Base-by-base conservation (phyloP, 179 eudicot species). In the Spinacia oleracea region DNA sequence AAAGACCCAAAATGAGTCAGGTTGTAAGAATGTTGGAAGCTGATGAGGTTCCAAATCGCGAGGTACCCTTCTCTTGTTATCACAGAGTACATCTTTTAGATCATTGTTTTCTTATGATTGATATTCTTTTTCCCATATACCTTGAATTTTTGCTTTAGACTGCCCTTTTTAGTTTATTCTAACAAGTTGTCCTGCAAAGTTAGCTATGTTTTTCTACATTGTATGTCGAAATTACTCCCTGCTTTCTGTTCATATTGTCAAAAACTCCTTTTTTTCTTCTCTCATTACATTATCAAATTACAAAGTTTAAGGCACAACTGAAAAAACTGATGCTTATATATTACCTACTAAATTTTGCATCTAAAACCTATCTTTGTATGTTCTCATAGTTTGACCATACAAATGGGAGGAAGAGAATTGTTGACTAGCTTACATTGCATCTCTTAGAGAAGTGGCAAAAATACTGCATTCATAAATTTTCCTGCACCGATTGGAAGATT, bases 1-100 rank as follows among this genome's bases (percentile, higher is more conserved):
- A 93, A 81, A 87, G 97, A 71, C 97, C 97, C 79, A 93, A 87
- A 81, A 93, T 93, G 97, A 93, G 97, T 86, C 97, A 93, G 58
- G 92, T 91, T 81, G 97, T 91, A 18, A 81, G 90, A 74, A 93
- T 93, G 97, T 88, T 93, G 64, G 97, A 93, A 73, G 86, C 91
- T 69, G 96, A 93, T 72, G 97, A 92, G 38, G 88, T 82, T 79
- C 92, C 96, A 40, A 80, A 87, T 74, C 93, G 91, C 23, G 95
- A 92, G 97, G 97, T 93, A 81, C 50, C 38, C 51, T 50, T 75
- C 68, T 23, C 42, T 69, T 63, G 66, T 55, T 63, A 32, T 60
- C 62, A 67, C 43, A n/a, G 50, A 23, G 25, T 70, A 9, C 35
- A 12, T 50, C 8, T 74, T 67, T 27, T 31, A 46, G 9, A 34